Base-by-base conservation (phyloP, 768 basidiomycete genomes). In the Lanmaoa pseudosensibilis region DNA sequence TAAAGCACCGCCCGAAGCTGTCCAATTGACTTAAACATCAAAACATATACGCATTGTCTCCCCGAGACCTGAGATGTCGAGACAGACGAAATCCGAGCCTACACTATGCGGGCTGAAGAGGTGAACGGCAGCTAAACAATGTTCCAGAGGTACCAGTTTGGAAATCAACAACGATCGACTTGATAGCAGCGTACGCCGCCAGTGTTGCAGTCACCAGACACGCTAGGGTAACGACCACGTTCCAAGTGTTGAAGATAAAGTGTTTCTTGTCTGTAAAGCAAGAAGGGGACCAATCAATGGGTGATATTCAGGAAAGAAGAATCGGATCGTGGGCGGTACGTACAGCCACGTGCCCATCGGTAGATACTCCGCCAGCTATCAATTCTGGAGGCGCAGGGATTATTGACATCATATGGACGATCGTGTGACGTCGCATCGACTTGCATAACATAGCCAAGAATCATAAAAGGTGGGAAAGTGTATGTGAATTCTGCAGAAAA, bases 111-210 rank as follows among this genome's bases (percentile, higher is more conserved):
- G 36, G 9, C 12, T 60, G 52, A 3, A 72, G 27, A 4, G 83
- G 82, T 4, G 82, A 73, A 3, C 27, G 62, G 55, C 84, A 86
- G 2, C 84, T 73, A 64, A 86, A 86, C 16, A 83, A 81, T 9
- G 83, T 79, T 0, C 79, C 75, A 2, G 79, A 69, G 1, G 70
- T 72, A 9, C 63, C 46, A 1, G 65, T 52, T n/a, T 73, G 37
- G 69, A 86, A 84, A 5, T 67, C 72, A 0, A 54, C 45, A 43
- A 79, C 73, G 47, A 85, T 82, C 5, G 75, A 65, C 50, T 74
- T 69, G 19, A 82, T 75, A 10, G 82, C 68, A 0, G 82, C 77
- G 41, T 61, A 74, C 56, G 61, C 38, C 62, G 81, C 82, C 13
- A 87, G 69, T 43, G 73, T 76, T 0, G 84, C 83, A 61, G 78